Evolutionary conservation across 2,329 filamentous ascomycete genomes (phyloP).

Genomic region (Fonsecaea multimorphosa): DNA sequence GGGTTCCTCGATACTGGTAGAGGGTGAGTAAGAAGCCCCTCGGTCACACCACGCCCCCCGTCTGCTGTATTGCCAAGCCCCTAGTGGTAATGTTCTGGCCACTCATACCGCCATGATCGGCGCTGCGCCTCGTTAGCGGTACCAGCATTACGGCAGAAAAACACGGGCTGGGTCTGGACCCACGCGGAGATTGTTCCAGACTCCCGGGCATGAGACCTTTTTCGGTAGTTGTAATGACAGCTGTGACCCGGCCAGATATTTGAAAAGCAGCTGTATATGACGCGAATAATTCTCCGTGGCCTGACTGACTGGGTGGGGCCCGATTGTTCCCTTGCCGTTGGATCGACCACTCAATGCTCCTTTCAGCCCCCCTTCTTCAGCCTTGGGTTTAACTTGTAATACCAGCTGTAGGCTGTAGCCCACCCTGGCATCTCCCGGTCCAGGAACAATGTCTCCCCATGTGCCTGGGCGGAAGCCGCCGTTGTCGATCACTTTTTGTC

Average conservation of each 20-base stretch:
- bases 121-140: constrained; percentile 21
- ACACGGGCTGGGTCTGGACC: constrained; percentile 15
- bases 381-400: no score
- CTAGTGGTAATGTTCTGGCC: not conserved
- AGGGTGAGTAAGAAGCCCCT: constrained; percentile 22
- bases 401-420: not conserved
- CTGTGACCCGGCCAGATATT: not conserved
- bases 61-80: constrained; percentile 30
- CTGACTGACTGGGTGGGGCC: constrained; percentile 9
- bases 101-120: not conserved
- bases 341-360: constrained; percentile 16
- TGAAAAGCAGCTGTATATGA: constrained; percentile 7
- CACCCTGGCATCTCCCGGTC: not conserved
- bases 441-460: not conserved
- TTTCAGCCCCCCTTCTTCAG: not conserved
- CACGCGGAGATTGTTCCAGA: constrained; percentile 22
- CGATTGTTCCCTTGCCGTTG: not conserved
- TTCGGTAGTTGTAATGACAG: constrained; percentile 27
- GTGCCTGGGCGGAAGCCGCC: constrained; percentile 16
- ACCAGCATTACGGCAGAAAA: constrained; percentile 14
- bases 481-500: constrained; percentile 12
- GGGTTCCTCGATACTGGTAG: not conserved
- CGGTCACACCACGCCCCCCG: constrained; percentile 31
- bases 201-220: constrained; percentile 32
- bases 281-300: constrained; percentile 11